phyloP scores from a whole-genome alignment of 768 basidiomycete genomes.

The Amanita pseudoporphyria region DNA sequence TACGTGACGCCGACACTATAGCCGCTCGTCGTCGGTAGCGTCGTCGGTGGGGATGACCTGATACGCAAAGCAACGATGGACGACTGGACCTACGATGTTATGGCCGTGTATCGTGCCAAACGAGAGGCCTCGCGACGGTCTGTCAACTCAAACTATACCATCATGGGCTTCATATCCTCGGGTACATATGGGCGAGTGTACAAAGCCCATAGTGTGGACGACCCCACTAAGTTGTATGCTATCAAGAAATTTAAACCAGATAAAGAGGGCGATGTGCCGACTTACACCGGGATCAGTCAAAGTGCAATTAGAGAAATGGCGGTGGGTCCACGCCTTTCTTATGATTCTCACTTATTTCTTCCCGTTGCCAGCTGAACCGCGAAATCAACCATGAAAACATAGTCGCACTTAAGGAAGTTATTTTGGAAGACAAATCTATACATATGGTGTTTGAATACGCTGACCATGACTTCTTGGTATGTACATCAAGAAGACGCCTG shows the following conservation, averaged over 20 bases:
- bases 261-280: slow-evolving; percentile 93
- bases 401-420: slow-evolving; percentile 86
- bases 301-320: slow-evolving; percentile 96
- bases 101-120: slow-evolving; percentile 77
- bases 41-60: neutral
- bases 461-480: slow-evolving; percentile 93
- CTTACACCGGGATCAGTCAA: slow-evolving; percentile 97
- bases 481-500: slow-evolving; percentile 17
- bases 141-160: slow-evolving; percentile 78
- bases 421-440: slow-evolving; percentile 96
- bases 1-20: neutral
- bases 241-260: slow-evolving; percentile 99
- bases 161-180: slow-evolving; percentile 95
- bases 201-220: slow-evolving; percentile 78
- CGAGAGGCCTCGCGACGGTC: slow-evolving; percentile 58
- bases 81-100: slow-evolving; percentile 52
- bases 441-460: slow-evolving; percentile 99
- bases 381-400: slow-evolving; percentile 90
- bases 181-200: slow-evolving; percentile 99
- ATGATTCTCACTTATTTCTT: neutral
- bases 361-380: slow-evolving; percentile 64
- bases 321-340: slow-evolving; percentile 27
- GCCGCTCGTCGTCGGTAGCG: neutral
- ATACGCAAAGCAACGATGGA: slow-evolving; percentile 15
- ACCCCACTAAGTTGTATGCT: slow-evolving; percentile 68